phyloP scores from a whole-genome alignment of 441 rosid species.

The Lepidium campestre region DNA sequence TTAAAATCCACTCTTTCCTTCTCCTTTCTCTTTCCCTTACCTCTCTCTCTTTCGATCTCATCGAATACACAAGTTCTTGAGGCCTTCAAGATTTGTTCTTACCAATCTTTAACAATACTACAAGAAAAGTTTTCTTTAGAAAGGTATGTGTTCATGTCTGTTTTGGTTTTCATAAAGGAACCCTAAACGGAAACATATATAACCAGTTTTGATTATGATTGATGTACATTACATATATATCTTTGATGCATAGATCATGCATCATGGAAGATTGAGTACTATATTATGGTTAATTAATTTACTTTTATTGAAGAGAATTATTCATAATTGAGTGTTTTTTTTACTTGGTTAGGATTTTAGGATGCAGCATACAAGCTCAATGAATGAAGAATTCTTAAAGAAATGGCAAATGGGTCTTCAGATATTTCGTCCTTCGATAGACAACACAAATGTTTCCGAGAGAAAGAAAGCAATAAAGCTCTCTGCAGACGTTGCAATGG shows the following conservation, averaged over 20 bases:
- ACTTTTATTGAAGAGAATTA: background rate
- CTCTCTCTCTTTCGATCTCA: constrained; percentile 6
- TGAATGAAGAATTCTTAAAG: constrained; percentile 64
- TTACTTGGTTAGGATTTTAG: constrained; percentile 15
- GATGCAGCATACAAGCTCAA: constrained; percentile 45
- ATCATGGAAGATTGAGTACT: background rate
- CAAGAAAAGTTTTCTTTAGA: background rate
- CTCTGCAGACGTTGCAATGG: constrained; percentile 86
- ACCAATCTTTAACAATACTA: constrained; percentile 3
- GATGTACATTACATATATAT: background rate
- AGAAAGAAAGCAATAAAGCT: constrained; percentile 74
- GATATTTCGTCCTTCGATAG: constrained; percentile 33
- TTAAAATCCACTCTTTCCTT: constrained; percentile 34
- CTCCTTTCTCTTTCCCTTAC: constrained; percentile 26
- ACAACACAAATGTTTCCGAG: constrained; percentile 42
- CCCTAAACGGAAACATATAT: constrained; percentile 1
- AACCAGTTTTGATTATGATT: background rate
- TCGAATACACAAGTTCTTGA: constrained; percentile 7
- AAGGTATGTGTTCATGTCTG: constrained; percentile 24
- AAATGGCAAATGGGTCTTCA: constrained; percentile 69
- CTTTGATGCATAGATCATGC: background rate
- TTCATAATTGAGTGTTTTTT: background rate
- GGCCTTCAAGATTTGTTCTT: constrained; percentile 8
- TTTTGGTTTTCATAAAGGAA: constrained; percentile 10
- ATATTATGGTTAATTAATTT: background rate